Evolutionary conservation across 345 rosid species (phyloP).

Genomic region (Hirschfeldia incana): DNA sequence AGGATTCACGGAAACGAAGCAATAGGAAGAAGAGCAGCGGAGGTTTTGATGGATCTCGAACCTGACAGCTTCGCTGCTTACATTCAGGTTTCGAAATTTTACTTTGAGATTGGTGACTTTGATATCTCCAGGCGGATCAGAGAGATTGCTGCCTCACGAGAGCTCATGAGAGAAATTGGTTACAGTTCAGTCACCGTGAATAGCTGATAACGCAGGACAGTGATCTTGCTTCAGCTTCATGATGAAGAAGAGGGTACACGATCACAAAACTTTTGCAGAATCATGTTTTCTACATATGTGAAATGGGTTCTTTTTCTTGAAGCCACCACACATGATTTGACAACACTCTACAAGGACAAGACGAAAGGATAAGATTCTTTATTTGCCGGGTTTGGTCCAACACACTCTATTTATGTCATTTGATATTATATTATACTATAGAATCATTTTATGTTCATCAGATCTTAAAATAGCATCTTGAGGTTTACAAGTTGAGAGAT

Average conservation of each 20-base stretch:
- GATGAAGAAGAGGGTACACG: conserved; percentile 25
- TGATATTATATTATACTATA: conserved; percentile 3
- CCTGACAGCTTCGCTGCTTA: conserved; percentile 55
- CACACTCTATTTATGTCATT: conserved; percentile 26
- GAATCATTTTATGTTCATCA: background rate
- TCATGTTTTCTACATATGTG: background rate
- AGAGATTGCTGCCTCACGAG: conserved; percentile 55
- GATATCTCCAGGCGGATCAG: conserved; percentile 53
- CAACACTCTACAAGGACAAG: conserved; percentile 37
- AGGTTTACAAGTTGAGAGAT: background rate
- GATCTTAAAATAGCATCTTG: conserved; percentile 25
- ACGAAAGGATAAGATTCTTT: conserved; percentile 26
- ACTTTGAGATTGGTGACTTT: conserved; percentile 64
- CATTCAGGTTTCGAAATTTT: conserved; percentile 69
- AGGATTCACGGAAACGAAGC: conserved; percentile 57
- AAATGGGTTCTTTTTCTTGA: conserved; percentile 47
- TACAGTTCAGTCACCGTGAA: conserved; percentile 52
- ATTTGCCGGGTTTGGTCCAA: conserved; percentile 40
- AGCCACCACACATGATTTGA: conserved; percentile 38
- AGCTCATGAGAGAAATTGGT: conserved; percentile 58
- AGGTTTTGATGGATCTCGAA: conserved; percentile 55
- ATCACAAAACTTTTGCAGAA: background rate
- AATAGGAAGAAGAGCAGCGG: conserved; percentile 68
- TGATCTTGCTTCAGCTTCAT: conserved; percentile 35
- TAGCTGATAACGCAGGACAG: conserved; percentile 14